A percentile compares a stretch with the other conserved stretches of the same genome.
Conservation (phyloP, 1,284 basidiomycete species). For the Boletellus dicymbophilus region DNA sequence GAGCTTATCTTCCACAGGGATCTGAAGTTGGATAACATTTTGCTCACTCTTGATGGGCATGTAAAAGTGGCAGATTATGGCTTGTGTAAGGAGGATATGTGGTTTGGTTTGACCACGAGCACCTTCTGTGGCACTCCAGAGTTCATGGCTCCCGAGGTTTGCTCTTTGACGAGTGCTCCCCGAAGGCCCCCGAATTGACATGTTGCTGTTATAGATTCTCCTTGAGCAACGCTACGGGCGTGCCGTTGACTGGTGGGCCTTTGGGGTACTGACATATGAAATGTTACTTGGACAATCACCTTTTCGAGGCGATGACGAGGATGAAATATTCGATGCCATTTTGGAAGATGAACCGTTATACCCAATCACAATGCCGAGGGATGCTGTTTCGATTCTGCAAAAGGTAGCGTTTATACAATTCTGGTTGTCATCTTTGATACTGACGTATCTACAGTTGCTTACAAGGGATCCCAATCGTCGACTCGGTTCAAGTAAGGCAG, state of each 20-base stretch:
- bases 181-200: background rate
- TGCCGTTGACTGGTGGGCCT: constrained; percentile 99
- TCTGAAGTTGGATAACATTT: constrained; percentile 98
- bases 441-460: constrained; percentile 63
- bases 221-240: constrained; percentile 98
- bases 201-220: constrained; percentile 69
- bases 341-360: constrained; percentile 98
- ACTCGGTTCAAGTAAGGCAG: constrained; percentile 91
- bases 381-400: constrained; percentile 94
- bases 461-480: constrained; percentile 93
- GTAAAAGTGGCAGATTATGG: constrained; percentile 99
- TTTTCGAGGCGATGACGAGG: constrained; percentile 99
- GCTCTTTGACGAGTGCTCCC: constrained; percentile 16
- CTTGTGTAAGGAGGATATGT: constrained; percentile 99
- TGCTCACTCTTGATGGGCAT: constrained; percentile 96
- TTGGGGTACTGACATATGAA: constrained; percentile 98
- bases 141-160: constrained; percentile 99
- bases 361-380: constrained; percentile 99
- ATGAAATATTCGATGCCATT: constrained; percentile 99
- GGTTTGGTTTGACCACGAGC: constrained; percentile 94
- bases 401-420: constrained; percentile 53
- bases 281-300: constrained; percentile 99
- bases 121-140: constrained; percentile 99
- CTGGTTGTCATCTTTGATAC: background rate
- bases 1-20: constrained; percentile 56